Evolutionary conservation across 202 grass and related monocot genomes (phyloP).

Genomic region (Zizania palustris): DNA sequence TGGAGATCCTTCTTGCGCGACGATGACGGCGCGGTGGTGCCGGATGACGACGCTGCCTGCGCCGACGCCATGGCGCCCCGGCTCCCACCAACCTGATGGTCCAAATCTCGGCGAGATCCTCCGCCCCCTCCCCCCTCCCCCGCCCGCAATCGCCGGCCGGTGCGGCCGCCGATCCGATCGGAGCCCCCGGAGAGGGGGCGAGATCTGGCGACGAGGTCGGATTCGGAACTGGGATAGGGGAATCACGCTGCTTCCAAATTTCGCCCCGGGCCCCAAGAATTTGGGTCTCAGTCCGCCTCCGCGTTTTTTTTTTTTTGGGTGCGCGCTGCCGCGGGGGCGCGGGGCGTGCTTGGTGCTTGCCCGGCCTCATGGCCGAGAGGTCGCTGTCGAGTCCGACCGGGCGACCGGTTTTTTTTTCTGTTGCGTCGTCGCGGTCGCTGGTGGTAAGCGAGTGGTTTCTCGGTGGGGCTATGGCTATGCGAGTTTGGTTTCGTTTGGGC

Average conservation of each 20-base stretch:
- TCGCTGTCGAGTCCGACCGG: constrained; percentile 34
- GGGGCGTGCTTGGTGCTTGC: neutral
- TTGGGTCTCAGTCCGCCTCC: constrained; percentile 36
- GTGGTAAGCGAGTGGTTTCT: constrained; percentile 9
- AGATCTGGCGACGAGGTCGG: constrained; percentile 56
- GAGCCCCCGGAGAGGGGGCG: constrained; percentile 34
- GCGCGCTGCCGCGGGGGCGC: neutral
- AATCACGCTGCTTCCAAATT: constrained; percentile 49
- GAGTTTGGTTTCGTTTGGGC: neutral
- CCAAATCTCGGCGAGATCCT: constrained; percentile 50
- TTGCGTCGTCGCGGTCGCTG: constrained; percentile 56
- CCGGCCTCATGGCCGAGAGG: constrained; percentile 25
- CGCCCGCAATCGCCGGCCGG: constrained; percentile 38
- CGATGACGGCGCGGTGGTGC: constrained; percentile 23
- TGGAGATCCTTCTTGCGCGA: constrained; percentile 86
- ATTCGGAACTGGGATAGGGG: constrained; percentile 46
- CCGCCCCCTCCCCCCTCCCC: neutral
- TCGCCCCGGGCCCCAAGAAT: constrained; percentile 41
- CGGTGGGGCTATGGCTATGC: neutral
- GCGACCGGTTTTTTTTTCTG: constrained; percentile 37
- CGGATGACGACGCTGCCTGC: constrained; percentile 57
- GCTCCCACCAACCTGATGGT: constrained; percentile 27
- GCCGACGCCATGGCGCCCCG: constrained; percentile 69
- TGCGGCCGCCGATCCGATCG: constrained; percentile 51
- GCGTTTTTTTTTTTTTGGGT: constrained; percentile 19